These are phyloP conservation scores for Lophiostoma macrostomum DNA, from an alignment of 495 filamentous ascomycete genomes.

Conservation along the genomic window DNA sequence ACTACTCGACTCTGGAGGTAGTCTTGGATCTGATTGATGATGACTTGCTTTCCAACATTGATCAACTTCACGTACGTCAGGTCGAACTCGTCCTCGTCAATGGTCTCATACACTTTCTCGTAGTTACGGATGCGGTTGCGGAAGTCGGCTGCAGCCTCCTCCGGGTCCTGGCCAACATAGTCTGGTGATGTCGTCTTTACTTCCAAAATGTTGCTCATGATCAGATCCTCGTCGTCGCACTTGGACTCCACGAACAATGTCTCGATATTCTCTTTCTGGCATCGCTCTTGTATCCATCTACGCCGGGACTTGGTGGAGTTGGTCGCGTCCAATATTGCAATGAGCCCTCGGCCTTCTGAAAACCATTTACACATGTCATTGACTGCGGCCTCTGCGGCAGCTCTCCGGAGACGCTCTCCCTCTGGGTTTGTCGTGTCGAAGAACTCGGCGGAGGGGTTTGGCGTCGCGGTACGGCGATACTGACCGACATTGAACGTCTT, in stretches of 20 bases:
- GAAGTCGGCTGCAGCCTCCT: slow-evolving; percentile 84
- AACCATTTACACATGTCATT: slow-evolving; percentile 94
- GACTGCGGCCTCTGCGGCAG: slow-evolving; percentile 85
- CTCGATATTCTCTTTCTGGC: slow-evolving; percentile 70
- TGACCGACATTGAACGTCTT: slow-evolving; percentile 95
- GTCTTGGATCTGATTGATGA: slow-evolving; percentile 95
- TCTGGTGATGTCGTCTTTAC: slow-evolving; percentile 96
- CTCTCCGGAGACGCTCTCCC: slow-evolving; percentile 82
- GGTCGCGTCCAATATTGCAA: slow-evolving; percentile 92
- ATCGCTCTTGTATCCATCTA: slow-evolving; percentile 81
- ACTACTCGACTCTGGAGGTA: slow-evolving; percentile 94
- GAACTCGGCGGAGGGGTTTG: slow-evolving; percentile 84
- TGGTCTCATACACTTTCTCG: slow-evolving; percentile 90
- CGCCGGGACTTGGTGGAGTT: slow-evolving; percentile 89
- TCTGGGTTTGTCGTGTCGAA: slow-evolving; percentile 86
- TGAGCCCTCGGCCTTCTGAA: slow-evolving; percentile 62
- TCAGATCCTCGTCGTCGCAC: slow-evolving; percentile 89
- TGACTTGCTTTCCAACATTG: slow-evolving; percentile 88
- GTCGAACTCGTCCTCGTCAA: slow-evolving; percentile 78
- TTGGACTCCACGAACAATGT: slow-evolving; percentile 93
- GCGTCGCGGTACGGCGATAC: slow-evolving; percentile 83
- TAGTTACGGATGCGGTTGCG: slow-evolving; percentile 92
- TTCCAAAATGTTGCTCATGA: slow-evolving; percentile 96
- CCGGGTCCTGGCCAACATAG: slow-evolving; percentile 90
- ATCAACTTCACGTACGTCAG: slow-evolving; percentile 96